Conservation (phyloP, 139 green algal species). For the Coelastrella sp. region DNA sequence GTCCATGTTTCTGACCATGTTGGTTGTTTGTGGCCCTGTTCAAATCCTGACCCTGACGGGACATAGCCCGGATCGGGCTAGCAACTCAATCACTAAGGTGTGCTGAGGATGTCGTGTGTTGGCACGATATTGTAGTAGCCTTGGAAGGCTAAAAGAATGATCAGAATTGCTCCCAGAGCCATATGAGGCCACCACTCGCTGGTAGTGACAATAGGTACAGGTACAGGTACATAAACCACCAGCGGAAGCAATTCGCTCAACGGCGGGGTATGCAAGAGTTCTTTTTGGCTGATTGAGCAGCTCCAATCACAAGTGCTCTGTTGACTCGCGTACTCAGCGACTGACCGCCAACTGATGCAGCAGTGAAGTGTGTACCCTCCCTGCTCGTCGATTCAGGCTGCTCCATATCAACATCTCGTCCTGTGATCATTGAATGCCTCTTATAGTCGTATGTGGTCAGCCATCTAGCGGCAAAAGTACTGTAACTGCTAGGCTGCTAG, state of each 20-base stretch:
- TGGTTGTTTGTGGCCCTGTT: constrained; percentile 34
- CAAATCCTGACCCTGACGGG: constrained; percentile 19
- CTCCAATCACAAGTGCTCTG: no score
- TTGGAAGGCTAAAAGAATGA: constrained; percentile 34
- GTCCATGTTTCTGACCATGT: constrained; percentile 18
- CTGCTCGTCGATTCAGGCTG: not conserved
- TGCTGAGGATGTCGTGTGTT: not conserved
- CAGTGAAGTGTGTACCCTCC: no score
- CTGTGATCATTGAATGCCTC: constrained; percentile 32
- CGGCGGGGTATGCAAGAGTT: no score
- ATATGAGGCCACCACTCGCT: not conserved
- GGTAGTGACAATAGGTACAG: not conserved
- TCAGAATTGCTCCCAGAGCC: not conserved
- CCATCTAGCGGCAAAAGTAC: constrained; percentile 88
- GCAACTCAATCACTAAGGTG: not conserved
- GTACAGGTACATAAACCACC: not conserved
- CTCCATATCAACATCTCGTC: not conserved
- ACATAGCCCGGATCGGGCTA: constrained; percentile 31
- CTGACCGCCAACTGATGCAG: no score
- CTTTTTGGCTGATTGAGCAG: no score
- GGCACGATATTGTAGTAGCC: constrained; percentile 3
- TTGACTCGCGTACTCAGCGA: no score
- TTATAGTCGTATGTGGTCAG: constrained; percentile 90
- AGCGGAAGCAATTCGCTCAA: no score
- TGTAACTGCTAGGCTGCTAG: constrained; percentile 60